Conservation (phyloP, 805 yeast species). For the Candida insectorum region DNA sequence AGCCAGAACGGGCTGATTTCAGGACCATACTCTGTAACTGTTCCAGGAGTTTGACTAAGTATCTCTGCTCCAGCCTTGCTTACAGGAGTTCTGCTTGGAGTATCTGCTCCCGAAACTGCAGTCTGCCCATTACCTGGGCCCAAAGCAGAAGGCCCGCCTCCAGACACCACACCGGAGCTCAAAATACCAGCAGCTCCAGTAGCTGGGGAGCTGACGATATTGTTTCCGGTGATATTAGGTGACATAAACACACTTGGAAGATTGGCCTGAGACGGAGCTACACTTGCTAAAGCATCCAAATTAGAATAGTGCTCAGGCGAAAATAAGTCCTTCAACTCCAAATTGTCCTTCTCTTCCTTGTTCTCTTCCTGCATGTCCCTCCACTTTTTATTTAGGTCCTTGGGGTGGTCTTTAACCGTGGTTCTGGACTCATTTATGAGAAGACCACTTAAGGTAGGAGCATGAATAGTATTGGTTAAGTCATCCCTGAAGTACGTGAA, state of each 20-base stretch:
- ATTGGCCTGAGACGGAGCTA: background rate
- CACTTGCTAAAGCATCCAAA: background rate
- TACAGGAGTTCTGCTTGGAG: background rate
- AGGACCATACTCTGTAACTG: conserved; percentile 4
- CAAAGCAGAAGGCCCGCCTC: background rate
- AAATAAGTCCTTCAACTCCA: conserved; percentile 21
- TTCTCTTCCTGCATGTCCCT: conserved; percentile 8
- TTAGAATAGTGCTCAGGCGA: conserved; percentile 19
- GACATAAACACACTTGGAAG: background rate
- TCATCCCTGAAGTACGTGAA: conserved; percentile 93
- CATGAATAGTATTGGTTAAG: conserved; percentile 82
- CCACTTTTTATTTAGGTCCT: conserved; percentile 14
- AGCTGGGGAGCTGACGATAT: no score
- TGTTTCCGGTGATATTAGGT: no score
- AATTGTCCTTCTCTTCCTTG: conserved; percentile 5
- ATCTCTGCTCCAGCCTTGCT: background rate
- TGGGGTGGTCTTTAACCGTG: conserved; percentile 9
- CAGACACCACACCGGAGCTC: no score
- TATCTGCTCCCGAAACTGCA: background rate
- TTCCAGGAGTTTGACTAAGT: conserved; percentile 8
- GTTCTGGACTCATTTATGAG: conserved; percentile 20
- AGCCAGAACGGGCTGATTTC: conserved; percentile 60
- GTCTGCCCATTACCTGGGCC: no score
- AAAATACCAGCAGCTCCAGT: no score
- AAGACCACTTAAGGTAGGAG: conserved; percentile 83